Evolutionary conservation across 1,284 basidiomycete genomes (phyloP), one percentile per base, ranked within the genome.

Genomic region (Moniliella sp.): DNA sequence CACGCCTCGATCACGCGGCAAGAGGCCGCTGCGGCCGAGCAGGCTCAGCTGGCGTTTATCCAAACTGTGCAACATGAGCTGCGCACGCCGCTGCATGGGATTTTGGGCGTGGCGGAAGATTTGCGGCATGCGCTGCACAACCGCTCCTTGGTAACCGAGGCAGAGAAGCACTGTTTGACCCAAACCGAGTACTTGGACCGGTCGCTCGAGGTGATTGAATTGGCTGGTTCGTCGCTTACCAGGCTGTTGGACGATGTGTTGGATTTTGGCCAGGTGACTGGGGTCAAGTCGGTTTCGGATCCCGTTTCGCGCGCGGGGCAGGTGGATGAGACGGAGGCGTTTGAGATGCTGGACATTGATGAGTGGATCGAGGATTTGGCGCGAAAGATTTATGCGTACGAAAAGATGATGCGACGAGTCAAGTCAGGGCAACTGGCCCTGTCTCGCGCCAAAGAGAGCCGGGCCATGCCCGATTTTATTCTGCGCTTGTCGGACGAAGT

Each of bases 191-290:
- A 18, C 4, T 18, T 18, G 29, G 17, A 13, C n/a, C 14, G 11
- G 11, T 30, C n/a, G 5, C 14, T n/a, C 5, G 10, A 15, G 5
- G 10, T 15, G 16, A 26, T 42, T 40, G 1, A 48, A 47, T 34
- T 39, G 42, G 16, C 32, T 50, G n/a, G 40, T 42, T 1, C 44
- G 43, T 12, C 35, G 37, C 32, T 47, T 45, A 30, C 36, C 48
- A 29, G 39, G 38, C 44, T 46, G 30, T 43, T 52, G 12, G 48
- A 52, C 30, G 48, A 50, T 15, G 32, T 52, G 27, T 39, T 52
- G 30, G 44, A 45, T 32, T 50, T 52, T 27, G 43, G 47, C 13
- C 36, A 39, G 15, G 28, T 50, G n/a, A 34, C 39, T 0, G 49
- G 43, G 25, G 32, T 37, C 19, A 14, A 4, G 15, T 28, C 27